Evolutionary conservation across 2,329 filamentous ascomycete genomes (phyloP).

Genomic region (Boeremia exigua): DNA sequence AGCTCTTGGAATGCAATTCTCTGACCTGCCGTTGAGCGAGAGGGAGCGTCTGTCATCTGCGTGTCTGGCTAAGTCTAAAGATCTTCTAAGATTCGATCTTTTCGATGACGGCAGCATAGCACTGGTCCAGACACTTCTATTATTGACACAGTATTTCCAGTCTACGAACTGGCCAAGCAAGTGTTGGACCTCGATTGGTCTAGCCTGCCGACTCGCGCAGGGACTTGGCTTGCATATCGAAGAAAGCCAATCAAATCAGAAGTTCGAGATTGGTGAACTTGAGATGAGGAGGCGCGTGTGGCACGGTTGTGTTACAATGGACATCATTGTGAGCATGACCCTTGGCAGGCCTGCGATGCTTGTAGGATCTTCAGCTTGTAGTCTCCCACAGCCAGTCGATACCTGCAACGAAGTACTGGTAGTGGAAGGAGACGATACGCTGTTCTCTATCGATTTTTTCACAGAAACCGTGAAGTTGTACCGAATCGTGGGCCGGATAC

Average conservation of each 20-base stretch:
- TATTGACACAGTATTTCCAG: slow-evolving; percentile 17
- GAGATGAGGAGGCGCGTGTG: slow-evolving; percentile 13
- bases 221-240: slow-evolving; percentile 16
- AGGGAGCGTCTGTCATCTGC: slow-evolving; percentile 10
- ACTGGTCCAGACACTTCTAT: slow-evolving; percentile 11
- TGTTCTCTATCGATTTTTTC: slow-evolving; percentile 11
- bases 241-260: neutral
- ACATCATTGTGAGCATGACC: slow-evolving; percentile 19
- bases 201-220: slow-evolving; percentile 15
- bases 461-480: slow-evolving; percentile 8
- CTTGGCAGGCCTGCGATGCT: slow-evolving; percentile 19
- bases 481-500: slow-evolving; percentile 11
- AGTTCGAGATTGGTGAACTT: neutral
- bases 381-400: slow-evolving; percentile 2
- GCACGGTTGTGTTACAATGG: slow-evolving; percentile 14
- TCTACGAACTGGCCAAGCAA: slow-evolving; percentile 15
- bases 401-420: neutral
- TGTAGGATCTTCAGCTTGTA: neutral
- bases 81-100: slow-evolving; percentile 9
- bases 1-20: slow-evolving; percentile 19
- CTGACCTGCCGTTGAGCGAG: slow-evolving; percentile 5
- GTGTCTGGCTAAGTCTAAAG: slow-evolving; percentile 12
- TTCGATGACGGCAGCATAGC: slow-evolving; percentile 13
- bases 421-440: neutral
- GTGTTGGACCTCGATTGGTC: slow-evolving; percentile 15